These are phyloP conservation scores for Epichloe sp. DNA, from an alignment of 2,329 filamentous ascomycete genomes.

Conservation along the genomic window DNA sequence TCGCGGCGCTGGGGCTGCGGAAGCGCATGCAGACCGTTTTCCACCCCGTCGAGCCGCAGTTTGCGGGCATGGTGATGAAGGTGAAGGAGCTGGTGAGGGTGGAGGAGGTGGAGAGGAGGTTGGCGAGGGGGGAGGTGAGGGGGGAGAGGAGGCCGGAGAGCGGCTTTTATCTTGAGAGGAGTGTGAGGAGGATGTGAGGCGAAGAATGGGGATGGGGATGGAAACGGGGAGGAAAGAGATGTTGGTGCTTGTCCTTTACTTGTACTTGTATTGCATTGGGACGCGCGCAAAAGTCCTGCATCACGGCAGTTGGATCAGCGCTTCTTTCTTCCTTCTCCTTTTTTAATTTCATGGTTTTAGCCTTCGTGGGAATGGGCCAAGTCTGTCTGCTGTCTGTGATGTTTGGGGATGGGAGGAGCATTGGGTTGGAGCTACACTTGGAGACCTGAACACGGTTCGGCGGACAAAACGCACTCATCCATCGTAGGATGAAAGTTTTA, in stretches of 20 bases:
- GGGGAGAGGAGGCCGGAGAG: constrained; percentile 58
- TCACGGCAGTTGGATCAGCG: background rate
- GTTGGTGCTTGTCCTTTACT: background rate
- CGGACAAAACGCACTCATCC: too few species aligned
- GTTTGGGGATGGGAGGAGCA: too few species aligned
- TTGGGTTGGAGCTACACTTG: too few species aligned
- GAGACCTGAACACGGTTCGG: too few species aligned
- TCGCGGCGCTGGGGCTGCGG: constrained; percentile 72
- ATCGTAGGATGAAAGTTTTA: too few species aligned
- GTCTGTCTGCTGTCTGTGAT: too few species aligned
- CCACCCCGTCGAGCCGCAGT: constrained; percentile 67
- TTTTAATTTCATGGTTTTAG: too few species aligned
- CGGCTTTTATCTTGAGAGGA: constrained; percentile 68
- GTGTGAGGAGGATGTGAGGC: constrained; percentile 15
- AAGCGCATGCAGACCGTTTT: constrained; percentile 81
- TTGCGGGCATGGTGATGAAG: constrained; percentile 83
- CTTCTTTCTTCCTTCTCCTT: too few species aligned
- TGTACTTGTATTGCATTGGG: background rate
- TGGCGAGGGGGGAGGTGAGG: constrained; percentile 52
- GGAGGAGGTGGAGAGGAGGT: constrained; percentile 54
- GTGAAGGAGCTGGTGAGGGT: constrained; percentile 87
- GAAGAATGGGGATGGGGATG: background rate
- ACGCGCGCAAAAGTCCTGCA: background rate
- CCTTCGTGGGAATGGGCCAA: too few species aligned
- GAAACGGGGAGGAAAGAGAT: background rate